Evolutionary conservation across 495 filamentous ascomycete species (phyloP).

Genomic region (Penicillium tannophilum): DNA sequence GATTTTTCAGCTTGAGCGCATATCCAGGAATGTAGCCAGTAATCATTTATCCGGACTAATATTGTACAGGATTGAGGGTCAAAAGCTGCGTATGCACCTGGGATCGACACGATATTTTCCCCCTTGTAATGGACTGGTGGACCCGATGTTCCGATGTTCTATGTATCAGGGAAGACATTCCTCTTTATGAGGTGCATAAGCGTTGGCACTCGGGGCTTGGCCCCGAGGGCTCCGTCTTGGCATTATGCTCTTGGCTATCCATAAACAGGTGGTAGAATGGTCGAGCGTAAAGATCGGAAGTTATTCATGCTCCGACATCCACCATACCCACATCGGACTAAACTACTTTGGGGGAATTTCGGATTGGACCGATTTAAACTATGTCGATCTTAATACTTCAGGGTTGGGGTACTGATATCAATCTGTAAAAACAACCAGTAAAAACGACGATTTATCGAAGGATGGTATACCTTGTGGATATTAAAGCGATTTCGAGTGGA

Average conservation of each 20-base stretch:
- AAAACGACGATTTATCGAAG: neutral
- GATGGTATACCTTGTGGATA: neutral
- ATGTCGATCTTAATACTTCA: slow-evolving; percentile 1
- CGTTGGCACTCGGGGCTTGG: neutral
- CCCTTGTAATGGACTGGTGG: neutral
- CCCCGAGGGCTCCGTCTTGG: neutral
- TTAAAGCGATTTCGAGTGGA: neutral
- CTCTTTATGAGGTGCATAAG: neutral
- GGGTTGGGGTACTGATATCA: neutral
- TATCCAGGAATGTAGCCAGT: neutral
- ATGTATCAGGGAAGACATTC: neutral
- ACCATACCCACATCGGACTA: neutral
- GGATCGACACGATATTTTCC: neutral
- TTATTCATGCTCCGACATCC: neutral
- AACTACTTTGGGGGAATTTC: neutral
- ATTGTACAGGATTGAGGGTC: neutral
- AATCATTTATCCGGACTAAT: neutral
- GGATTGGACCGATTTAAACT: neutral
- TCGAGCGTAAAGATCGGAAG: neutral
- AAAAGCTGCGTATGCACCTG: neutral
- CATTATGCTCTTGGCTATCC: neutral
- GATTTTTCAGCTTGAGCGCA: neutral
- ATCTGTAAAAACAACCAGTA: neutral
- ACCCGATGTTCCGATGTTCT: neutral
- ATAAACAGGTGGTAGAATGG: neutral